Conservation (phyloP, 495 filamentous ascomycete genomes). For the Penicillium lividum region DNA sequence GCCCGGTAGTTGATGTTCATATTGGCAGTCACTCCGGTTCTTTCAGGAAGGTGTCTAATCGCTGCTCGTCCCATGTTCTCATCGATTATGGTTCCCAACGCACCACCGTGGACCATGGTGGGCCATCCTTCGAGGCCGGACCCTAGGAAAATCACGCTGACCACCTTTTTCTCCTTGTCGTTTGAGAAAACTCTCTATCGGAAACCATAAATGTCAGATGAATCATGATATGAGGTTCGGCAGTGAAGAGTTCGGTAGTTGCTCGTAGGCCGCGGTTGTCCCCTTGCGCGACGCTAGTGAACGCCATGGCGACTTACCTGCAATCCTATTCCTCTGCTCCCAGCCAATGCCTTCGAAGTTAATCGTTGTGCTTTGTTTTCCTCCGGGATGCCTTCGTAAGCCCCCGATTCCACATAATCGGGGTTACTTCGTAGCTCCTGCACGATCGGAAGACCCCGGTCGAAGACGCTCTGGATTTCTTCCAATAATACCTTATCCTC, state of each 20-base stretch:
- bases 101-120: slow-evolving; percentile 74
- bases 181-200: slow-evolving; percentile 54
- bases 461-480: slow-evolving; percentile 29
- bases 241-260: slow-evolving; percentile 14
- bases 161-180: slow-evolving; percentile 42
- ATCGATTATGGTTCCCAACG: slow-evolving; percentile 69
- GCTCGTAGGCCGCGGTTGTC: background rate
- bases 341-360: slow-evolving; percentile 43
- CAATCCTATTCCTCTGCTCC: slow-evolving; percentile 41
- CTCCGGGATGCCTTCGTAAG: slow-evolving; percentile 52
- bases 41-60: slow-evolving; percentile 39
- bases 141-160: slow-evolving; percentile 66
- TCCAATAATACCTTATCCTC: slow-evolving; percentile 31
- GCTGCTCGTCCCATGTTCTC: slow-evolving; percentile 54
- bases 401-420: slow-evolving; percentile 52
- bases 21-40: slow-evolving; percentile 62
- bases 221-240: slow-evolving; percentile 20
- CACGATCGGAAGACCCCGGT: slow-evolving; percentile 54
- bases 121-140: slow-evolving; percentile 67
- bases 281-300: slow-evolving; percentile 2
- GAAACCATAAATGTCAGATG: slow-evolving; percentile 25
- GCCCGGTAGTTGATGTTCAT: slow-evolving; percentile 64
- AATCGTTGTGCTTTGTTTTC: slow-evolving; percentile 38
- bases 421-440: slow-evolving; percentile 53
- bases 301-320: slow-evolving; percentile 36